Evolutionary conservation across 768 basidiomycete species (phyloP), one percentile per base, ranked within the genome.

Genomic region (Rossbeevera mucosa): DNA sequence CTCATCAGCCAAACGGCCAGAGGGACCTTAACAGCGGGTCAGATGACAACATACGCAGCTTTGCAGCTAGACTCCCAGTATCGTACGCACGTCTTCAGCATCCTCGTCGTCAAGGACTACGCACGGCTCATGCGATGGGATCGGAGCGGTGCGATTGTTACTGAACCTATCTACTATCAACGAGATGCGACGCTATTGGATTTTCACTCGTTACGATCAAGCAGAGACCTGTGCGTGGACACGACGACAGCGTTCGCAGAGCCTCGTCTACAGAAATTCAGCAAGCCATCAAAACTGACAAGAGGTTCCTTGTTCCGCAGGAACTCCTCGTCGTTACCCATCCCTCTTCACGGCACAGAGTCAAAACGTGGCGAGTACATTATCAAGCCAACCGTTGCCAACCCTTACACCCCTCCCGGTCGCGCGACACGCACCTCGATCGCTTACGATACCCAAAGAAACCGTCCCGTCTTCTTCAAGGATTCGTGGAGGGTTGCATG

Each of bases 1-100:
- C 4, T 41, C 13, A 22, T 41, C 20, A 41, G 21, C 21, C 18
- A 41, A 41, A 41, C 4, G 5, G 6, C 40, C 21, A 41, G 22
- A 18, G 21, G 21, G 21, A 4, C 22, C 40, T 41, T 8, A 18
- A 41, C 40, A 41, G 40, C 40, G 0, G 49, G 61, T 7, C 61
- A 62, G 47, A 56, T 62, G 7, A 53, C 57, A 3, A 18, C 49
- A n/a, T 62, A 56, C 30, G 47, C 58, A 6, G 47, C 60, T 26
- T 54, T 58, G 29, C 57, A 62, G 4, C 51, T 56, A n/a, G 57
- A 47, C 2, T 42, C 51, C 18, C 61, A 62, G 52, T 62, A 53
- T 36, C 48, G 45, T 36, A 49, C 51, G 9, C 61, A 63, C 12
- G 20, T 47, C 11, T 57, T 56, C 36, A 54, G 41, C 0, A 25